Conservation (phyloP, 805 yeast species). For the Yamadazyma paraphyllophila region DNA sequence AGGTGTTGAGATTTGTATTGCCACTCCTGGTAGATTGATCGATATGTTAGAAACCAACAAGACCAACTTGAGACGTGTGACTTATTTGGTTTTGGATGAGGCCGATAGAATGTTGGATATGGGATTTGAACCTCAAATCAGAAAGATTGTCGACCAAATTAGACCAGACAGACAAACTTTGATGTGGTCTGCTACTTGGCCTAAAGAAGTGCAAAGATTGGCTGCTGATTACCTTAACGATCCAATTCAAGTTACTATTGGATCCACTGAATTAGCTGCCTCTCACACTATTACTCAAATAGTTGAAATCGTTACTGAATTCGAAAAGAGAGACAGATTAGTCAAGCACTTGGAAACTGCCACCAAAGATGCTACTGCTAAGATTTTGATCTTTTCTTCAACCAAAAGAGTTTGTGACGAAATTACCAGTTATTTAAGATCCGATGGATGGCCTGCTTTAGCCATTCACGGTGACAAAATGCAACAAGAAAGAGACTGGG, state of each 20-base stretch:
- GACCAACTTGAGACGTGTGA: conserved; percentile 93
- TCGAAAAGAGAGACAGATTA: conserved; percentile 91
- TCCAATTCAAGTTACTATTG: conserved; percentile 94
- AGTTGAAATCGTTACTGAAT: conserved; percentile 87
- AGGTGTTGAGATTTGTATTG: conserved; percentile 95
- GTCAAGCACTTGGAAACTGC: conserved; percentile 80
- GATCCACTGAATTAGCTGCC: conserved; percentile 94
- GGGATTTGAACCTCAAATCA: conserved; percentile 99
- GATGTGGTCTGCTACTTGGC: conserved; percentile 99
- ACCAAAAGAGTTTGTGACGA: conserved; percentile 98
- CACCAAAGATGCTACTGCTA: conserved; percentile 65
- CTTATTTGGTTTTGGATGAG: conserved; percentile 96
- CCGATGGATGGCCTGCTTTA: conserved; percentile 98
- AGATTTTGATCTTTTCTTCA: conserved; percentile 87
- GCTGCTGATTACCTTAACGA: conserved; percentile 89
- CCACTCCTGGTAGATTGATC: conserved; percentile 98
- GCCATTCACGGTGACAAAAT: conserved; percentile 99
- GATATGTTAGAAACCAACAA: conserved; percentile 95
- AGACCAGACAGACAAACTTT: conserved; percentile 99
- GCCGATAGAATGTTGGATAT: conserved; percentile 99
- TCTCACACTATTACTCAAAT: conserved; percentile 93
- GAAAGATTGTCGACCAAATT: conserved; percentile 96
- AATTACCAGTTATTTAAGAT: conserved; percentile 83
- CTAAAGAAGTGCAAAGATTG: conserved; percentile 92
- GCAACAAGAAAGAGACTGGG: conserved; percentile 99